A percentile compares a stretch with the other conserved stretches of the same genome.
Evolutionary conservation across 495 filamentous ascomycete species (phyloP).

Genomic region (Tetracladium setigerum): DNA sequence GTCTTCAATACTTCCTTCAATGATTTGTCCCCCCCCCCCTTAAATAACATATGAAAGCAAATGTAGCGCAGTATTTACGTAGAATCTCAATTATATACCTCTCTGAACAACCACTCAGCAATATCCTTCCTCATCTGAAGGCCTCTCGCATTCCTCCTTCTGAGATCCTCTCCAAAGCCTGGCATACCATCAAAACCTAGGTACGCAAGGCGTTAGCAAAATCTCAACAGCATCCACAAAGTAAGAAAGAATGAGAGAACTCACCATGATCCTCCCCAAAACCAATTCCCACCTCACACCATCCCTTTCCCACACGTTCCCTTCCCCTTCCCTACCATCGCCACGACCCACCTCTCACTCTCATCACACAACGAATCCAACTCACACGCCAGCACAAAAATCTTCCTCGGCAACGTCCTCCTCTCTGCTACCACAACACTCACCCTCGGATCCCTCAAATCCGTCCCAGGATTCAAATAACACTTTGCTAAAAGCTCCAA

Average conservation of each 20-base stretch:
- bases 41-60: too few species aligned
- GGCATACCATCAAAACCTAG: slow-evolving; percentile 11
- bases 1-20: too few species aligned
- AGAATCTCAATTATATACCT: slow-evolving; percentile 16
- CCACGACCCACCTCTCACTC: slow-evolving; percentile 15
- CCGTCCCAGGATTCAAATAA: slow-evolving; percentile 26
- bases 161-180: neutral
- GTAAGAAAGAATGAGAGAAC: neutral
- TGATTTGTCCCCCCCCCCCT: too few species aligned
- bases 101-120: slow-evolving; percentile 18
- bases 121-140: slow-evolving; percentile 10
- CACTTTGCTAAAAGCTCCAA: slow-evolving; percentile 28
- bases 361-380: slow-evolving; percentile 21
- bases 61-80: too few species aligned
- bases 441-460: slow-evolving; percentile 28
- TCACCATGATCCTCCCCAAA: slow-evolving; percentile 13
- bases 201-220: neutral
- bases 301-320: slow-evolving; percentile 9
- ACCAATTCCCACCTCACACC: slow-evolving; percentile 16
- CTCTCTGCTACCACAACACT: slow-evolving; percentile 25
- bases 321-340: slow-evolving; percentile 3
- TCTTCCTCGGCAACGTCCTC: slow-evolving; percentile 24
- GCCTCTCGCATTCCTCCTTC: neutral
- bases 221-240: neutral
- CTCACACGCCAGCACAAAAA: slow-evolving; percentile 14